Evolutionary conservation across 331 rosid genomes (phyloP), one percentile per base, ranked within the genome.

Genomic region (Quercus phellos): DNA sequence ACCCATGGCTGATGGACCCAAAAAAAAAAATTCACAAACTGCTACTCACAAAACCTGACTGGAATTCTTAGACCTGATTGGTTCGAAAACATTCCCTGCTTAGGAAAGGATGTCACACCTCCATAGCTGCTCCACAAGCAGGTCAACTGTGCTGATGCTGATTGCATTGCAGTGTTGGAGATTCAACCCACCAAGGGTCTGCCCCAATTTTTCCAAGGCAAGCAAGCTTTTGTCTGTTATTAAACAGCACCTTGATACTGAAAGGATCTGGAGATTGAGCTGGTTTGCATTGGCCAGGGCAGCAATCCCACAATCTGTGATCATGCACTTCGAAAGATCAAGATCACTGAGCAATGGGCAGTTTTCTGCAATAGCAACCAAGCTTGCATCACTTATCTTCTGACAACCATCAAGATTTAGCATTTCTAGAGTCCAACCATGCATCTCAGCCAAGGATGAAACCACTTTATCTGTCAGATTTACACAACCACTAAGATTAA

Each of bases 1-100:
- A 90, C 90, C 98, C 94, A 86, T 83, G 69, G 67, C 51, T 38
- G 70, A 87, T 91, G 97, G 94, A 88, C 92, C 97, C 89, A 90
- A 93, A 95, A 95, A 94, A 88, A 71, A 93, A 94, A 87, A 2
- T 12, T 68, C 17, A 14, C 46, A 55, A 60, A 82, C 86, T 63
- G 53, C 78, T 85, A 83, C 78, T 85, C 80, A 73, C 74, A 78
- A 80, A 64, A 72, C 71, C 84, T 78, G 81, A 84, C 89, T 77
- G 78, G 43, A 77, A 85, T 73, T 78, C 77, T 77, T 46, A 29
- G 19, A 59, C 83, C 89, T 58, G 80, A 77, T 64, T 60, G 79
- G 21, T 72, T 68, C 26, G 68, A 74, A 46, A 69, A 75, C 60
- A 42, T 16, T 51, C 66, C 42, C 53, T 17, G 76, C 75, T 91